Evolutionary conservation across 495 filamentous ascomycete species (phyloP).

Genomic region (Daldinia concentrica): DNA sequence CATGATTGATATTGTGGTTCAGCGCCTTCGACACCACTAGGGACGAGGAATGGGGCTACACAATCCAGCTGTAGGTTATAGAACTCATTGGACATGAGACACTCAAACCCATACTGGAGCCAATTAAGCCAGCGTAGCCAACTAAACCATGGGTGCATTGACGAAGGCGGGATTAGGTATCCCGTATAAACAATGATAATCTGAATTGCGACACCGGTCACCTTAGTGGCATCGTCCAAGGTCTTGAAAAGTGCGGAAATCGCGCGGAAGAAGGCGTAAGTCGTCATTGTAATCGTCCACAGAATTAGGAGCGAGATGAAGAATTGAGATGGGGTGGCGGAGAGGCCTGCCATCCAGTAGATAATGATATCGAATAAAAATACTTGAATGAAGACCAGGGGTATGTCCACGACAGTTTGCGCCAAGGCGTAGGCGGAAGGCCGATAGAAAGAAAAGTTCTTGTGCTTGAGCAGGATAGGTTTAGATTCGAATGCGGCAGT

Average conservation of each 20-base stretch:
- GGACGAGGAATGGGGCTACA: constrained; percentile 53
- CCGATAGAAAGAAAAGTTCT: constrained; percentile 84
- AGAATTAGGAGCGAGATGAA: constrained; percentile 76
- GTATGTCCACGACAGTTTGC: constrained; percentile 78
- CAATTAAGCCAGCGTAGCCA: constrained; percentile 44
- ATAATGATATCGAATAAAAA: constrained; percentile 77
- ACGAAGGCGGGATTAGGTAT: constrained; percentile 73
- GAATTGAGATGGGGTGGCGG: constrained; percentile 77
- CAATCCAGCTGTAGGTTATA: constrained; percentile 64
- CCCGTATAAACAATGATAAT: constrained; percentile 78
- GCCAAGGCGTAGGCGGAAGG: constrained; percentile 82
- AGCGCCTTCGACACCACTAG: constrained; percentile 41
- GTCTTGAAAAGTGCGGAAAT: constrained; percentile 63
- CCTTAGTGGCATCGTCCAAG: constrained; percentile 74
- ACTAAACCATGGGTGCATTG: constrained; percentile 73
- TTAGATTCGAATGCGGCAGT: constrained; percentile 74
- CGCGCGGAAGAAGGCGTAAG: constrained; percentile 82
- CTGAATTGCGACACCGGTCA: constrained; percentile 73
- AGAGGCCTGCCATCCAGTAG: constrained; percentile 79
- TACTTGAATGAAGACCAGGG: constrained; percentile 74
- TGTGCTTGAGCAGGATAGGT: constrained; percentile 83
- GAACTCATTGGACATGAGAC: constrained; percentile 79
- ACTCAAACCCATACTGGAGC: constrained; percentile 63
- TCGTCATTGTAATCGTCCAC: constrained; percentile 73
- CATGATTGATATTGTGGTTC: constrained; percentile 62